Base-by-base conservation (phyloP, 1,139 yeast species). In the Taphrina communis region DNA sequence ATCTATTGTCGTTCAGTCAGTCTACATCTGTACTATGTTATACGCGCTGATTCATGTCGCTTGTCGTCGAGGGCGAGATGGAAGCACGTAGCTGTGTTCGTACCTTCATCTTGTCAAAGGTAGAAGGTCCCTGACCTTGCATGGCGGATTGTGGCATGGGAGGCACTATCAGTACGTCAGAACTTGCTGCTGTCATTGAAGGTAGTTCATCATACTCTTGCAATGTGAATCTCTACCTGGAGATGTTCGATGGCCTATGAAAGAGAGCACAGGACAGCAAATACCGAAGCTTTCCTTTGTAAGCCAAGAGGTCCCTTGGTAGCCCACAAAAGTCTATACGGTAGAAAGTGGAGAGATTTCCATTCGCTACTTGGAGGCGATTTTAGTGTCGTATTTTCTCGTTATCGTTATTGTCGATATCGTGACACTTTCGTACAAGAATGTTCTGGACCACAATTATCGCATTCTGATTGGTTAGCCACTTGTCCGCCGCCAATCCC, bases 1-100 rank as follows among this genome's bases (percentile, higher is more conserved):
- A 94, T 95, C 81, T 94, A 94, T 85, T 25, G 31, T 4, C 31
- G 31, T 25, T 4, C 31, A 25, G 31, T 25, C 31, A 25, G 31
- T 25, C 31, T 25, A 25, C 17, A 17, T 17, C 17, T 17, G 17
- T 17, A 17, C 17, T 17, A 17, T 17, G 17, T 17, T 17, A 17
- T 17, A 17, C 17, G 17, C 17, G 17, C 17, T 17, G 17, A 17
- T 17, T 17, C 17, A 17, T 17, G 17, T 17, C 17, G 17, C 17
- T 17, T 38, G 41, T 39, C 6, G 39, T 52, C 19, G 31, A 25
- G 31, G 31, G 31, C 31, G 31, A 25, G 35, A n/a, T 52, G 14
- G 14, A 39, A 6, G 42, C 6, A 9, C 7, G 36, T 42, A 9
- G 36, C 6, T 11, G 38, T 11, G 31, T 7, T 0, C 61, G 36